Evolutionary conservation across 768 basidiomycete genomes (phyloP), one percentile per base, ranked within the genome.

Genomic region (Mycena filopes): DNA sequence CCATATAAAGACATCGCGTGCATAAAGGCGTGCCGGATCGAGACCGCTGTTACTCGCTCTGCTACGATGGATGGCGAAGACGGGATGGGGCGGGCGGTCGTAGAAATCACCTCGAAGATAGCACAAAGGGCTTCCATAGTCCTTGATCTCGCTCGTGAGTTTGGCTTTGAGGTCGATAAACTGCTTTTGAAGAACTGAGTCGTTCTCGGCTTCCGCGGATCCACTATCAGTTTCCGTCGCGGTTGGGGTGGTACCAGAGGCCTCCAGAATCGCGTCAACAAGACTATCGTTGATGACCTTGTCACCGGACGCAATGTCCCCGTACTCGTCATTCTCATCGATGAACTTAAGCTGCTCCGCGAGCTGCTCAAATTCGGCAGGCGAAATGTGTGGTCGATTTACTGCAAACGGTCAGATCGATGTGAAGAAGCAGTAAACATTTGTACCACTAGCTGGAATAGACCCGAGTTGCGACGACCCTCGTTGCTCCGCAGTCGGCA

Each of bases 31-130:
- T 31, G 49, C 36, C 25, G 31, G 49, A 28, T 50, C 31, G 12
- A 50, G 15, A 20, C 28, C 48, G 1, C 3, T 49, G 33, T 53
- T 2, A 20, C 42, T 25, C 29, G 8, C 2, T 26, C 8, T n/a
- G n/a, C n/a, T n/a, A n/a, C n/a, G n/a, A 25, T 40, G 12, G 20
- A 63, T 26, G 0, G 55, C 62, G 31, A 63, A 63, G 15, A 63
- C 46, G 12, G 62, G 54, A 41, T 63, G 54, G 2, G 41, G 31
- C 12, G 62, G 62, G 20, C 62, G 25, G 28, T 56, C 55, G 20
- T n/a, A 55, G 7, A 63, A 63, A 25, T 63, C 51, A 12, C 61
- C 46, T 3, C 26, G 29, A 15, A 38, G 7, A 41, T 63, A 63
- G 36, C 61, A 63, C 8, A 46, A 20, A 1, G 61, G 61, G 4